Conservation (phyloP, 768 basidiomycete species). For the Xerocomellus chrysenteron region DNA sequence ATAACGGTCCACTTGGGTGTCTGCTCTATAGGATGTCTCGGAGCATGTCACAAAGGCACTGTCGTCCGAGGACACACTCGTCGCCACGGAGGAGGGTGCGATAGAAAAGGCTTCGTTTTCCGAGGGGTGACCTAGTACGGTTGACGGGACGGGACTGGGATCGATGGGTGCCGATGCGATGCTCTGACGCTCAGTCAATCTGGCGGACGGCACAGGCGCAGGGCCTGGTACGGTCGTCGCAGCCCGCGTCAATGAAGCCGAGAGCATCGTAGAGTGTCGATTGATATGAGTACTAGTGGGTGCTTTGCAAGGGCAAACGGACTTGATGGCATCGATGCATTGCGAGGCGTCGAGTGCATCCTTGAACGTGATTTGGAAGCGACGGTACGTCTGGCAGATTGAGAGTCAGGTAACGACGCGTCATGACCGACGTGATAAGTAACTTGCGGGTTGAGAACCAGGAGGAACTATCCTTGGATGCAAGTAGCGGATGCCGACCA, state of each 20-base stretch:
- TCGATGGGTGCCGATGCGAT: neutral
- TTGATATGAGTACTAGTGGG: constrained; percentile 17
- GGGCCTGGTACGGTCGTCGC: constrained; percentile 7
- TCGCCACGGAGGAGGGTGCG: constrained; percentile 6
- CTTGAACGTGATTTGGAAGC: constrained; percentile 73
- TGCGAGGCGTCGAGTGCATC: constrained; percentile 47
- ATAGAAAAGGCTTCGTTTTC: neutral
- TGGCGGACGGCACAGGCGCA: neutral
- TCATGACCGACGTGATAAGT: neutral
- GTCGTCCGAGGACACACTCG: constrained; percentile 29
- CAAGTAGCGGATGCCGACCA: constrained; percentile 76
- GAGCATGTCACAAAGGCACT: constrained; percentile 27
- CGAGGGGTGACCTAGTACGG: neutral
- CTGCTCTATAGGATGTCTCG: constrained; percentile 18
- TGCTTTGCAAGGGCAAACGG: constrained; percentile 74
- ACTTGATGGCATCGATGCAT: constrained; percentile 61
- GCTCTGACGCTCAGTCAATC: constrained; percentile 5
- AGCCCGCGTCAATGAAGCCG: constrained; percentile 16
- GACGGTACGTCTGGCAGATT: constrained; percentile 57
- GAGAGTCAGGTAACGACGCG: constrained; percentile 3
- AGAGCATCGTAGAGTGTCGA: constrained; percentile 16
- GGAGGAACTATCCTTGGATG: constrained; percentile 41
- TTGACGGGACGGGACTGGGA: constrained; percentile 1
- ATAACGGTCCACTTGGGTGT: neutral
- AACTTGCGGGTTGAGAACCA: constrained; percentile 33